Evolutionary conservation across 169 alveolate genomes (phyloP).

Genomic region (Babesia microti): DNA sequence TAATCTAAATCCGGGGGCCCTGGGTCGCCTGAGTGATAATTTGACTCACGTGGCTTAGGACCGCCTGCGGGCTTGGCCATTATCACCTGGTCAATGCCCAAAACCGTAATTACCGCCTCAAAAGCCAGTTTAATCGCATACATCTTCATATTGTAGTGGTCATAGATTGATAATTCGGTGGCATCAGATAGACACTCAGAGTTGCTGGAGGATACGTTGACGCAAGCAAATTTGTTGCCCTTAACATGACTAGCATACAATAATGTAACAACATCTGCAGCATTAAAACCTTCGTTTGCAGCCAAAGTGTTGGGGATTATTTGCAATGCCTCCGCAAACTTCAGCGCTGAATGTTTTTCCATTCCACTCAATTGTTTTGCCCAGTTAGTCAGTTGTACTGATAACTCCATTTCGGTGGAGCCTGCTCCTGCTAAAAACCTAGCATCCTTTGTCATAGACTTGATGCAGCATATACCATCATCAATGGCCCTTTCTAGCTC

Average conservation of each 20-base stretch:
- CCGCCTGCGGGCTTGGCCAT: slow-evolving; percentile 99
- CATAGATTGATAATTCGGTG: slow-evolving; percentile 55
- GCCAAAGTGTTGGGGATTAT: slow-evolving; percentile 92
- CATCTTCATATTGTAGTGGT: slow-evolving; percentile 84
- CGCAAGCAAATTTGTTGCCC: slow-evolving; percentile 58
- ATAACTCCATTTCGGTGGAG: slow-evolving; percentile 84
- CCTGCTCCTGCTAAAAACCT: slow-evolving; percentile 94
- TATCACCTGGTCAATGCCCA: slow-evolving; percentile 93
- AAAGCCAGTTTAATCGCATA: slow-evolving; percentile 92
- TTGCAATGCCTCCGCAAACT: slow-evolving; percentile 94
- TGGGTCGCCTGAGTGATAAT: slow-evolving; percentile 51
- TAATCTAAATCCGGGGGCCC: slow-evolving; percentile 39
- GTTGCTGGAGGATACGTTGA: slow-evolving; percentile 43
- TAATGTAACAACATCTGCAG: slow-evolving; percentile 65
- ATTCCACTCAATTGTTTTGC: slow-evolving; percentile 77
- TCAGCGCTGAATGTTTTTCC: slow-evolving; percentile 92
- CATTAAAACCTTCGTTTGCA: slow-evolving; percentile 89
- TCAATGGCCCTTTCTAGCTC: slow-evolving; percentile 98
- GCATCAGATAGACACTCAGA: slow-evolving; percentile 39
- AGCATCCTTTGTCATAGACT: slow-evolving; percentile 72
- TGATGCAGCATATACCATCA: slow-evolving; percentile 60
- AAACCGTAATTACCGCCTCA: slow-evolving; percentile 93
- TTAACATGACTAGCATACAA: slow-evolving; percentile 63
- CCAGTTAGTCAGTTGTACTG: slow-evolving; percentile 69
- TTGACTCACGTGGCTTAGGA: slow-evolving; percentile 81